Evolutionary conservation across 352 stramenopile genomes (phyloP), one percentile per base, ranked within the genome.

Genomic region (Globisporangium nunn): DNA sequence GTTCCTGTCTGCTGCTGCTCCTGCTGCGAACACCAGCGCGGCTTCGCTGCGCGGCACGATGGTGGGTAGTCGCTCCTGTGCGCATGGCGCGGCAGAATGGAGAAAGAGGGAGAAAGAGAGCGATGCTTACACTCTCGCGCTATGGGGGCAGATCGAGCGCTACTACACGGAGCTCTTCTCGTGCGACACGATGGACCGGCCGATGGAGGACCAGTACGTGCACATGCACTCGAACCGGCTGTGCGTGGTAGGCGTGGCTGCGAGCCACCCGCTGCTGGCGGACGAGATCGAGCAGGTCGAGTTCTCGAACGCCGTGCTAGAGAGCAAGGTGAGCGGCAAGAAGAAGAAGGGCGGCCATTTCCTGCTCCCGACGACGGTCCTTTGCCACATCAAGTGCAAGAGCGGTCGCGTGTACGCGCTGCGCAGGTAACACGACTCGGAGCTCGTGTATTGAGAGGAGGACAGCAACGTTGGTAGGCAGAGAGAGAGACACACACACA

Each of bases 141-240:
- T 39, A 28, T n/a, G 29, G 33, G 35, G 18, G n/a, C 41, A 88
- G 78, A 87, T 94, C 60, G 85, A 94, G 57, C 76, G 85, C 47
- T 94, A 94, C 71, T 94, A 94, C 65, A 94, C 82, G 37, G 66
- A 91, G 62, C 68, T 94, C 54, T 94, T 90, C 45, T 82, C 78
- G 43, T 88, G 79, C 56, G 81, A 94, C 64, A 83, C 75, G 30
- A 91, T 85, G 75, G 72, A 72, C 58, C 81, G 82, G 52, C 52
- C 64, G 8, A 56, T 64, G 56, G 78, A 94, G 59, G 85, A 94
- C 62, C 82, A 93, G 54, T 93, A 88, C 66, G 81, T 94, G 56
- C 82, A 94, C 69, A 94, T 94, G 85, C 85, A 94, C 71, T 92
- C 85, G 45, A 94, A 94, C 57, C 81, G 85, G 5, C 70, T 93